These are phyloP conservation scores for Bipolaris sorokiniana DNA, from an alignment of 2,329 filamentous ascomycete genomes.

Conservation along the genomic window DNA sequence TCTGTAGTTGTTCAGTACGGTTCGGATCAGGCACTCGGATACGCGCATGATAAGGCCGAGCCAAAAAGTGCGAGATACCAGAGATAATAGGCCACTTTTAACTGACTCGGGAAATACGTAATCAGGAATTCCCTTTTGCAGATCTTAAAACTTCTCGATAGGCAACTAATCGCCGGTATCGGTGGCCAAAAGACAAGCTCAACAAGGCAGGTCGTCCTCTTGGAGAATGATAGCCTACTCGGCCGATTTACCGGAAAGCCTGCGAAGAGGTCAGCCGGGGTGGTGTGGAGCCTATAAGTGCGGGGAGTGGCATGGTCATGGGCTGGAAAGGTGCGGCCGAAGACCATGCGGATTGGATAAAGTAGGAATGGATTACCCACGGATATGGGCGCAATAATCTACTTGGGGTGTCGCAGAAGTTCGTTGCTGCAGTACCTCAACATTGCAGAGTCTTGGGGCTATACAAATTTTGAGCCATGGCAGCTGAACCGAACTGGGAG, in stretches of 20 bases:
- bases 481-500: conserved; percentile 49
- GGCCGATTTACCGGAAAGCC: conserved; percentile 9
- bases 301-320: conserved; percentile 11
- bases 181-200: conserved; percentile 10
- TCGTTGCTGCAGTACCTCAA: not conserved
- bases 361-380: conserved; percentile 8
- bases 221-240: conserved; percentile 2
- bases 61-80: conserved; percentile 17
- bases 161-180: conserved; percentile 23
- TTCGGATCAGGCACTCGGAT: conserved; percentile 16
- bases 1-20: not conserved
- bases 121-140: conserved; percentile 19
- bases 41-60: conserved; percentile 11
- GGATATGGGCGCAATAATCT: not conserved
- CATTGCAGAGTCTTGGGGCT: conserved; percentile 2
- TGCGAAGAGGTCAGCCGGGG: conserved; percentile 9
- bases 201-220: conserved; percentile 13
- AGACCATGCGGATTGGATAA: conserved; percentile 9
- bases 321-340: conserved; percentile 7
- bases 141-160: conserved; percentile 4
- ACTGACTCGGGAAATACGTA: conserved; percentile 19
- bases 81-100: conserved; percentile 17
- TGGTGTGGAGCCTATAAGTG: conserved; percentile 3
- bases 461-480: conserved; percentile 3
- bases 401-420: not conserved